phyloP scores from a whole-genome alignment of 139 green algal genomes.

The Volvox reticuliferus region DNA sequence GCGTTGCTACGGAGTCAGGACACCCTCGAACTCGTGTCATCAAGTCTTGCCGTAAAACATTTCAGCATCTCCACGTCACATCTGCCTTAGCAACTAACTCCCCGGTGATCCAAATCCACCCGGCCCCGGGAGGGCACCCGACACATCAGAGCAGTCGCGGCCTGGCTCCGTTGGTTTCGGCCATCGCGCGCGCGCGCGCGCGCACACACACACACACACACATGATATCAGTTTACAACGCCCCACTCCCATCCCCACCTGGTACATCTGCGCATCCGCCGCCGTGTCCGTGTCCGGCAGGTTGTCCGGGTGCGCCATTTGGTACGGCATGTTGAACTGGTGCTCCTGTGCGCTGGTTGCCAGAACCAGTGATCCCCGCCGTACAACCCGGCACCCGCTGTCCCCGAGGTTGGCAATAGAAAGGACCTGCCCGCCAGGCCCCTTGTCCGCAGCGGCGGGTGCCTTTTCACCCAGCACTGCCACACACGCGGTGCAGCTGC shows the following conservation, averaged over 20 bases:
- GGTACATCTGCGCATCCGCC: slow-evolving; percentile 58
- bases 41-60: no score
- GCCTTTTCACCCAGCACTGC: slow-evolving; percentile 46
- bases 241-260: slow-evolving; percentile 32
- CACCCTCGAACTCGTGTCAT: no score
- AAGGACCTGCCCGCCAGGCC: background rate
- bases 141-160: no score
- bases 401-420: slow-evolving; percentile 85
- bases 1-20: no score
- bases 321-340: slow-evolving; percentile 96
- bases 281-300: slow-evolving; percentile 66
- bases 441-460: background rate
- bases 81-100: no score
- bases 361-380: slow-evolving; percentile 69
- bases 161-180: no score
- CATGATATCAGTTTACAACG: no score
- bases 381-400: slow-evolving; percentile 78
- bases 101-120: no score
- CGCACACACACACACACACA: no score
- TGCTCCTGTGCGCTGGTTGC: slow-evolving; percentile 88
- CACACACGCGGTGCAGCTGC: slow-evolving; percentile 68
- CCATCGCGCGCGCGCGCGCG: no score
- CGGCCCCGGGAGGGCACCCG: no score
- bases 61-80: no score
- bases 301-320: slow-evolving; percentile 68